Evolutionary conservation across 2,329 filamentous ascomycete species (phyloP).

Genomic region (Aspergillus intermedius): DNA sequence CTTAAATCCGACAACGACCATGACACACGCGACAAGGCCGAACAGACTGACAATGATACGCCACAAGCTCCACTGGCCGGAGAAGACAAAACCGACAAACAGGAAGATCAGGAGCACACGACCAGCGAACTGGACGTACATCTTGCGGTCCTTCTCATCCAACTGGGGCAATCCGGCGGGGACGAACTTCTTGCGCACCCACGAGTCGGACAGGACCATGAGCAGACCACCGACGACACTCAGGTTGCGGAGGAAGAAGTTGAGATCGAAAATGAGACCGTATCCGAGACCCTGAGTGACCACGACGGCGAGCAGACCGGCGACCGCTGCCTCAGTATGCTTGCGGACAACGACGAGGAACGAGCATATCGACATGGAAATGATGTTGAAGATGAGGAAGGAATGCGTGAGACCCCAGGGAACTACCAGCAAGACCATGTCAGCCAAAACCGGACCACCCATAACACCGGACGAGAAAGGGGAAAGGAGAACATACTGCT

Average conservation of each 20-base stretch:
- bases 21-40: slow-evolving; percentile 85
- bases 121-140: slow-evolving; percentile 99
- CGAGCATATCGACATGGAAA: slow-evolving; percentile 80
- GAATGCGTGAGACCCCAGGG: slow-evolving; percentile 81
- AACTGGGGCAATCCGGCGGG: slow-evolving; percentile 89
- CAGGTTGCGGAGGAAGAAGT: slow-evolving; percentile 99
- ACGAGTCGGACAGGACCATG: slow-evolving; percentile 97
- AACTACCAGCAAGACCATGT: slow-evolving; percentile 50
- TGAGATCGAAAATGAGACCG: slow-evolving; percentile 95
- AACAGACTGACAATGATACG: slow-evolving; percentile 76
- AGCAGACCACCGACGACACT: slow-evolving; percentile 94
- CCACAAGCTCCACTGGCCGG: slow-evolving; percentile 86
- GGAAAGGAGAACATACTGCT: slow-evolving; percentile 60
- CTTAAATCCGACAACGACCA: slow-evolving; percentile 99
- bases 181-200: slow-evolving; percentile 95
- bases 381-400: slow-evolving; percentile 84
- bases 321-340: slow-evolving; percentile 87
- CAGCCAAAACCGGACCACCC: not conserved
- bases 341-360: slow-evolving; percentile 83
- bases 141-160: slow-evolving; percentile 99
- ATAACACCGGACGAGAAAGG: not conserved
- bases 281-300: slow-evolving; percentile 92
- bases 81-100: slow-evolving; percentile 94
- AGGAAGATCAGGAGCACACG: slow-evolving; percentile 95
- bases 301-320: slow-evolving; percentile 82